A percentile compares a stretch with the other conserved stretches of the same genome.
Conservation (phyloP, 1,284 basidiomycete genomes). For the Phylloboletellus chloephorus region DNA sequence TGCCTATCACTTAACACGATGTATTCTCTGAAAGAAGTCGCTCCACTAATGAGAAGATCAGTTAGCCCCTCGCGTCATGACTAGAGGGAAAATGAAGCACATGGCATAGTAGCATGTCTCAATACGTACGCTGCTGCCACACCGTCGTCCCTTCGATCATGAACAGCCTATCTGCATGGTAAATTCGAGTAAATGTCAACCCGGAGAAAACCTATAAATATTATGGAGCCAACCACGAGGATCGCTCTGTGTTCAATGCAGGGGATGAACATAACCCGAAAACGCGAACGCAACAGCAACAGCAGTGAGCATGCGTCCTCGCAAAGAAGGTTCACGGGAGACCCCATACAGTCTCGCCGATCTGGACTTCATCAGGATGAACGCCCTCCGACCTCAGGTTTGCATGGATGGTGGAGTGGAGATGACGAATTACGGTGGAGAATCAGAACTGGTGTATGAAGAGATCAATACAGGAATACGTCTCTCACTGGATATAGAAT, state of each 20-base stretch:
- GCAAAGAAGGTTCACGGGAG: slow-evolving; percentile 3
- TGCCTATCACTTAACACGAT: too few relatives aligned
- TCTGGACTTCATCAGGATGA: background rate
- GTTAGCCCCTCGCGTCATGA: background rate
- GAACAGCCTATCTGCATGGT: slow-evolving; percentile 60
- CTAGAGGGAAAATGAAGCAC: background rate
- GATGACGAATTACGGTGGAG: background rate
- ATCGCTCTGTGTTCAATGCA: slow-evolving; percentile 40
- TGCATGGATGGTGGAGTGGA: background rate
- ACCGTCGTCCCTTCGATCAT: slow-evolving; percentile 59
- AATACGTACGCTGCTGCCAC: slow-evolving; percentile 57
- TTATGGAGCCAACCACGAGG: slow-evolving; percentile 40
- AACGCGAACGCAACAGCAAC: slow-evolving; percentile 13
- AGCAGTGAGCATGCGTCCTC: slow-evolving; percentile 9
- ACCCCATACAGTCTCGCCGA: slow-evolving; percentile 6
- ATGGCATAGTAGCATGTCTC: slow-evolving; percentile 28
- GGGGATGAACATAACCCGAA: slow-evolving; percentile 6
- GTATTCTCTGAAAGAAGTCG: slow-evolving; percentile 17
- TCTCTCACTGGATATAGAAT: background rate
- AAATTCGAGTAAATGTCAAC: slow-evolving; percentile 46
- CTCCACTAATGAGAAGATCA: background rate
- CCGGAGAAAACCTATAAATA: slow-evolving; percentile 46
- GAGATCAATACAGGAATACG: background rate
- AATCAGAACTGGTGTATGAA: background rate
- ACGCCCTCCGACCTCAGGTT: background rate